Base-by-base conservation (phyloP, 345 rosid species). In the Viola odorata region DNA sequence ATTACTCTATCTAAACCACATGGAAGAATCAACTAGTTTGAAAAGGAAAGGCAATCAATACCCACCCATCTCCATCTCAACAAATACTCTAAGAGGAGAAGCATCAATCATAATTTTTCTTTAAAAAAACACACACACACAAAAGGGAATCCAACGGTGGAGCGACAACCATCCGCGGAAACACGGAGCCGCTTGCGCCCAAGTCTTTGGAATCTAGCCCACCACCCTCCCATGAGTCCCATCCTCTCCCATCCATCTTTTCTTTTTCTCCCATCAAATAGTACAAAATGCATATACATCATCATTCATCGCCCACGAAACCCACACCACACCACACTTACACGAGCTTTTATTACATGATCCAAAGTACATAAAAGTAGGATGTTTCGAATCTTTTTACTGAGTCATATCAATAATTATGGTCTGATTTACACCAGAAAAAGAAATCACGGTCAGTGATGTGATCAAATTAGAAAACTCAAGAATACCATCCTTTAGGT, bases 131-230 rank as follows among this genome's bases (percentile, higher is more conserved):
- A 49, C 11, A 12, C 14, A 40, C 44, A 8, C 8, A 16, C 6
- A 41, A 17, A 45, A 12, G 50, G 60, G 52, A 77, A 86, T 83
- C 84, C 75, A 69, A 82, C 83, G 98, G 96, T 55, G 78, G 81
- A 80, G 87, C 64, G 72, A 78, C 64, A 74, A 73, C 83, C 84
- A 79, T 74, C 56, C 81, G 98, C 98, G 97, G 96, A 84, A 80
- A 92, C 88, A 83, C 91, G 96, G 87, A 89, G 86, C 95, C 94
- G 98, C 84, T 78, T 56, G 47, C 69, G 77, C 89, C 96, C 87
- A 87, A 63, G 73, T 69, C 81, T 70, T 84, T 82, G 96, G 98
- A 87, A 85, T 92, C 82, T 70, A 23, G 32, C 45, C 7, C 45
- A 42, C 45, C 11, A 42, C 3, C 32, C 1, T 42, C 7, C 45